These are phyloP conservation scores for Podaxis sp. DNA, from an alignment of 768 basidiomycete genomes.

Conservation along the genomic window DNA sequence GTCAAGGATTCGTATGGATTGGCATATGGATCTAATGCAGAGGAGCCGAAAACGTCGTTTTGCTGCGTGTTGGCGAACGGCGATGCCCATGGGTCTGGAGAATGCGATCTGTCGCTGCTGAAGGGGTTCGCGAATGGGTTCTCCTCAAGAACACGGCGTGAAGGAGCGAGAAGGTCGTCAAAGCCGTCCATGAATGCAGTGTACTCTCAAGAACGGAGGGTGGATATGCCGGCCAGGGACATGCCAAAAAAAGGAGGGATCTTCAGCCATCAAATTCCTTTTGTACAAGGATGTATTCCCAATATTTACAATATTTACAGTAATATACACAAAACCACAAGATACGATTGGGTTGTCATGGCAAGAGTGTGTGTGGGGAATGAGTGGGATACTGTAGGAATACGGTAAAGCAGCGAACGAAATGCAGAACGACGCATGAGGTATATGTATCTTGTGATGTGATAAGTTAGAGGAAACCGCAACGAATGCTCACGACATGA, in stretches of 20 bases:
- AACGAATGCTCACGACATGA: slow-evolving; percentile 52
- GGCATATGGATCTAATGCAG: slow-evolving; percentile 19
- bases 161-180: slow-evolving; percentile 67
- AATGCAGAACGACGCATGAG: neutral
- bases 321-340: neutral
- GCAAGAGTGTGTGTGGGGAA: neutral
- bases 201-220: neutral
- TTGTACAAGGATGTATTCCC: neutral
- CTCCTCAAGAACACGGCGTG: slow-evolving; percentile 58
- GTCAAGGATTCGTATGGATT: slow-evolving; percentile 20
- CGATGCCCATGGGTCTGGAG: slow-evolving; percentile 75
- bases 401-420: neutral
- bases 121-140: slow-evolving; percentile 79
- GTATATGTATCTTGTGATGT: neutral
- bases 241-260: slow-evolving; percentile 1
- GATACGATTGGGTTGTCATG: neutral
- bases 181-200: slow-evolving; percentile 59
- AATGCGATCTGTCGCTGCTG: slow-evolving; percentile 51
- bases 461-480: neutral
- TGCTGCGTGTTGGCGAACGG: slow-evolving; percentile 39
- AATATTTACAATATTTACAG: neutral
- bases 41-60: slow-evolving; percentile 24
- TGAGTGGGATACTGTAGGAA: neutral
- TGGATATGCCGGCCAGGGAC: neutral
- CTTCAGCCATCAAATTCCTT: neutral